Evolutionary conservation across 2,329 filamentous ascomycete species (phyloP).

Genomic region (Hypoxylon sp.): DNA sequence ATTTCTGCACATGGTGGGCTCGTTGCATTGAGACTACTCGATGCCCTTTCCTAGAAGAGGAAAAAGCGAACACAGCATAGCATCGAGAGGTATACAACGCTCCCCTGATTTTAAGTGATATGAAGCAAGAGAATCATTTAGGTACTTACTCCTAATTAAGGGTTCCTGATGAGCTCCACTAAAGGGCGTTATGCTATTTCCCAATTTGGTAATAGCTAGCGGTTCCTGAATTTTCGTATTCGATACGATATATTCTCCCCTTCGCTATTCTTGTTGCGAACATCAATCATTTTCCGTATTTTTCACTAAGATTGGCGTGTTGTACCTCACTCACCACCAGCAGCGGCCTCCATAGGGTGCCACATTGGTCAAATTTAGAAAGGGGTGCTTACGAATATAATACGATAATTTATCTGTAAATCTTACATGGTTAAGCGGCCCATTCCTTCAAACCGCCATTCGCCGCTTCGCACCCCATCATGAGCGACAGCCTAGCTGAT

Average conservation of each 20-base stretch:
- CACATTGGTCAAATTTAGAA: background rate
- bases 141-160: too few species aligned
- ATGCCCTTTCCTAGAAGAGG: too few species aligned
- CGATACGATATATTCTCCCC: background rate
- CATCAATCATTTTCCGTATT: background rate
- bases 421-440: background rate
- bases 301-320: background rate
- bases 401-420: background rate
- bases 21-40: too few species aligned
- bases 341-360: background rate
- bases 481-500: background rate
- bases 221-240: constrained; percentile 6
- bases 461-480: background rate
- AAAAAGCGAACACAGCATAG: too few species aligned
- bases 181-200: background rate
- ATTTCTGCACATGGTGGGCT: too few species aligned
- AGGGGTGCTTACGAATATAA: background rate
- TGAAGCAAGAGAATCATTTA: too few species aligned
- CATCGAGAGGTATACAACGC: too few species aligned
- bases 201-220: background rate
- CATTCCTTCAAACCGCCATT: background rate
- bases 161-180: too few species aligned
- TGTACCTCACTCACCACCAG: background rate
- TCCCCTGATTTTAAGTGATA: too few species aligned
- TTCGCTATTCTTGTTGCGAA: background rate